Base-by-base conservation (phyloP, 371 early-diverging fungal genomes). In the Mortierella sp. region DNA sequence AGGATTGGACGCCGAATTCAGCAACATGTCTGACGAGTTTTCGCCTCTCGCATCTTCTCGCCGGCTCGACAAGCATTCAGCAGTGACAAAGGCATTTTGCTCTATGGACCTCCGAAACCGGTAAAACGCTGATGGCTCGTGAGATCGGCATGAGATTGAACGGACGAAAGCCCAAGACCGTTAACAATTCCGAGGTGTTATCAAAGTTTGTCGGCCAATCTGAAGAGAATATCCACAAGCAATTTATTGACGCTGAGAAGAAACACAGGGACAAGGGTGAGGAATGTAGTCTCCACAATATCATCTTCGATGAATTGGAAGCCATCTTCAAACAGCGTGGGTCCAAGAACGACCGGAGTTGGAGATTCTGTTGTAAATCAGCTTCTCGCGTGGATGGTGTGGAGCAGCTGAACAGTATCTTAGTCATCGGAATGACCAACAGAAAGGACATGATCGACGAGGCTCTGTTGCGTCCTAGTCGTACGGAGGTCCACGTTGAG, bases 251-350 rank as follows among this genome's bases (percentile, higher is more conserved):
- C 63, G 99, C 99, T 8, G 99, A 99, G 79, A 89, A 87, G 54
- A 98, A 94, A 85, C 99, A 97, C 85, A 94, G 95, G 79, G 88
- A 87, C 62, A 94, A 95, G 71, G 98, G 97, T 32, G 99, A 99
- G 51, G 95, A 97, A 34, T 93, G 94, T 51, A 86, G 89, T 26
- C 85, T 99, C 50, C 99, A 99, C 75, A 99, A 99, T 60, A 99
- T 99, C 71, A 99, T 99, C 54, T 99, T 99, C 82, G 99, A 99
- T 82, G 99, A 99, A 84, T 89, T 99, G 80, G 99, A 99, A 84
- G 99, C 99, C 19, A 99, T 99, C 57, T 99, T 99, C 86, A 98
- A 97, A 76, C 98, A 97, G 72, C 95, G 99, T 87, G 99, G 99
- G 39, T 88, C 91, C 46, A 94, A 90, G 58, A 93, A 93, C 72